Percentiles rank a stretch among this genome's conserved stretches.
phyloP scores from a whole-genome alignment of 331 rosid genomes.

The Spiraea crenata region DNA sequence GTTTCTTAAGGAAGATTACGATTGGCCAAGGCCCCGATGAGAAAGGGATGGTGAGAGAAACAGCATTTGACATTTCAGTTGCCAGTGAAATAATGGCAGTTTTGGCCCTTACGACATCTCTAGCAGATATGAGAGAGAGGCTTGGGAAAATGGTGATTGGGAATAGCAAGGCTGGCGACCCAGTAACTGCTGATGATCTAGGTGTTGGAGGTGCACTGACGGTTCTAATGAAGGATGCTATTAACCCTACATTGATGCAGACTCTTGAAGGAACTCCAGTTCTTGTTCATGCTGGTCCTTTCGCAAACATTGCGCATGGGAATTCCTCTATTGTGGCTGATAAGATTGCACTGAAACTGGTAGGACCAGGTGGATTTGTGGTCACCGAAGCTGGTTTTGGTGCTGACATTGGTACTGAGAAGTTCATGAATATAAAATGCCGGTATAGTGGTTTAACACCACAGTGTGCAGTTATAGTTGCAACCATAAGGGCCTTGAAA shows the following conservation, averaged over 20 bases:
- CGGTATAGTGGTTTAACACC: constrained; percentile 90
- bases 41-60: constrained; percentile 98
- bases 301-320: constrained; percentile 96
- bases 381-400: constrained; percentile 99
- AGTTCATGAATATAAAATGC: constrained; percentile 96
- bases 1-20: constrained; percentile 86
- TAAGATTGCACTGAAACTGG: constrained; percentile 93
- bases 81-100: constrained; percentile 99
- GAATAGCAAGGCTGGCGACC: constrained; percentile 90
- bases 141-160: constrained; percentile 97
- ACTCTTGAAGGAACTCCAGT: constrained; percentile 98
- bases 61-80: constrained; percentile 93
- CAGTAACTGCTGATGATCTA: constrained; percentile 89
- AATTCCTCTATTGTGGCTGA: constrained; percentile 97
- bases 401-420: constrained; percentile 93
- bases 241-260: constrained; percentile 97
- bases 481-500: constrained; percentile 91
- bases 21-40: constrained; percentile 96
- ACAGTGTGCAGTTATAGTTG: constrained; percentile 89
- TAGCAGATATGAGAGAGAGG: constrained; percentile 94
- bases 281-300: constrained; percentile 98
- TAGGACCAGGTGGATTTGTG: constrained; percentile 93
- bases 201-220: constrained; percentile 98
- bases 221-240: constrained; percentile 97
- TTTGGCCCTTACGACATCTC: constrained; percentile 88